Evolutionary conservation across 148 eudicot genomes (phyloP).

Genomic region (Camellia sinensis): DNA sequence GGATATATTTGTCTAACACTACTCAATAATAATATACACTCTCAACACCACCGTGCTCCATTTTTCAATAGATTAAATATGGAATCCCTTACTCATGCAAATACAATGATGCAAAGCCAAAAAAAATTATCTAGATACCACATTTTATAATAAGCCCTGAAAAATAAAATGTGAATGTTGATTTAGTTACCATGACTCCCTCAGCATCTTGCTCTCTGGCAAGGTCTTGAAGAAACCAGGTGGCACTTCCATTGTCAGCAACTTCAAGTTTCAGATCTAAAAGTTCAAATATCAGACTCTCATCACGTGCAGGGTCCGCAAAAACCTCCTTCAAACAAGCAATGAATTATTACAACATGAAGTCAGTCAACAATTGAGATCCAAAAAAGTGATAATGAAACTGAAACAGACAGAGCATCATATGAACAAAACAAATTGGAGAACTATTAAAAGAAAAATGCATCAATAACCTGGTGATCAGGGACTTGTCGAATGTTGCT

Average conservation of each 20-base stretch:
- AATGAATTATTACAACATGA: not conserved
- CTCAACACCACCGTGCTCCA: too few species aligned
- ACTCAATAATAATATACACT: too few species aligned
- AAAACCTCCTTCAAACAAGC: slow-evolving; percentile 28
- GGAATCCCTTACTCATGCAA: slow-evolving; percentile 18
- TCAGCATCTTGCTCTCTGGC: too few species aligned
- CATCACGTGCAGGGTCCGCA: too few species aligned
- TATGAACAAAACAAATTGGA: slow-evolving; percentile 24
- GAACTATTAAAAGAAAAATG: too few species aligned
- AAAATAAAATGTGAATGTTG: slow-evolving; percentile 43
- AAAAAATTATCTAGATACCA: slow-evolving; percentile 45
- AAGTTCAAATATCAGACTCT: too few species aligned
- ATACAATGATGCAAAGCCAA: too few species aligned
- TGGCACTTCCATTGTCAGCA: too few species aligned
- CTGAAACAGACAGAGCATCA: not conserved
- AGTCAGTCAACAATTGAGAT: slow-evolving; percentile 2
- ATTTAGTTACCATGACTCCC: slow-evolving; percentile 22
- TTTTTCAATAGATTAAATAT: slow-evolving; percentile 22
- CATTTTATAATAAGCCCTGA: slow-evolving; percentile 67
- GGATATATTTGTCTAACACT: too few species aligned
- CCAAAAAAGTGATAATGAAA: not conserved
- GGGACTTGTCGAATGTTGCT: slow-evolving; percentile 39
- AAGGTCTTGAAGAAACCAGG: too few species aligned
- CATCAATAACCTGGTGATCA: too few species aligned
- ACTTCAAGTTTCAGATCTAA: too few species aligned